phyloP scores from a whole-genome alignment of 1,284 basidiomycete species.

The Hymenochaete sp. region DNA sequence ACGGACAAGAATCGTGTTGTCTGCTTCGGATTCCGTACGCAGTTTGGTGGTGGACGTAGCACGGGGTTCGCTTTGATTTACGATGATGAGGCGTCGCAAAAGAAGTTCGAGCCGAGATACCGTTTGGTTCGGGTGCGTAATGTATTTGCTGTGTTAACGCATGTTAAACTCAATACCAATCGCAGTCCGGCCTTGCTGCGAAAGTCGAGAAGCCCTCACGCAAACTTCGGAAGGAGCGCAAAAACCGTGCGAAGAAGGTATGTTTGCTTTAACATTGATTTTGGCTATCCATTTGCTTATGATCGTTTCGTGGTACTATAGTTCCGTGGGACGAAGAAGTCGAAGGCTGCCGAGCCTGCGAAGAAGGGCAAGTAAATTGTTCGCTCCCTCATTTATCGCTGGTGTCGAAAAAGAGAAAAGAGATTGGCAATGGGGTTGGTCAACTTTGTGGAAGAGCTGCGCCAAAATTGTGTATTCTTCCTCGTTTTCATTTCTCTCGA shows the following conservation, averaged over 20 bases:
- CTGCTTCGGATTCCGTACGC: constrained; percentile 79
- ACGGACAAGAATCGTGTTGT: constrained; percentile 70
- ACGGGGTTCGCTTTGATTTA: constrained; percentile 98
- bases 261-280: constrained; percentile 21
- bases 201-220: constrained; percentile 92
- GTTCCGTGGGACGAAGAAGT: constrained; percentile 89
- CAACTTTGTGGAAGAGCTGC: too few relatives aligned
- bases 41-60: constrained; percentile 97
- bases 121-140: constrained; percentile 85
- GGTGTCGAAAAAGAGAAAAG: too few relatives aligned
- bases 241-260: constrained; percentile 98
- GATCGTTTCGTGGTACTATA: constrained; percentile 24
- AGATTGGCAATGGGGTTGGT: too few relatives aligned
- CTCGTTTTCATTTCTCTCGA: constrained; percentile 1
- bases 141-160: neutral
- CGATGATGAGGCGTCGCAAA: constrained; percentile 91
- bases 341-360: constrained; percentile 81
- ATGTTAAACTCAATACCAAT: neutral
- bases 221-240: constrained; percentile 99
- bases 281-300: neutral
- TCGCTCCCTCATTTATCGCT: too few relatives aligned
- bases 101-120: constrained; percentile 96
- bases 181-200: constrained; percentile 70
- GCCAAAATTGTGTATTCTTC: constrained; percentile 9
- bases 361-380: constrained; percentile 75